Evolutionary conservation across 306 rosid genomes (phyloP), one percentile per base, ranked within the genome.

Genomic region (Rosa lucieae): DNA sequence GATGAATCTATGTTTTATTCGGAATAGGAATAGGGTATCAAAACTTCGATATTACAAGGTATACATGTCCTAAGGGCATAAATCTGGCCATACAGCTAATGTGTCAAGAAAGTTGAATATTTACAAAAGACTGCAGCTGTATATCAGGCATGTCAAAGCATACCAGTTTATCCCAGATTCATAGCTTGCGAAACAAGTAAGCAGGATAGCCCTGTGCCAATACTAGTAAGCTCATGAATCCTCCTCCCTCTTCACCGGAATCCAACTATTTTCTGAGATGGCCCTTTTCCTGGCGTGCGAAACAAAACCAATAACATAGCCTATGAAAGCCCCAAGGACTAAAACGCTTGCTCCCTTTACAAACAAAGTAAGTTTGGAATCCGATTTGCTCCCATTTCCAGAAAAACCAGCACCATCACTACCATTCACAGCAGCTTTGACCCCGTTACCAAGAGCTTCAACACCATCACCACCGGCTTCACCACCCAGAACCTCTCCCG

Each of bases 321-420:
- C 99, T 72, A 87, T 26, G 56, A 95, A 83, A 65, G 92, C 96
- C 35, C 98, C 99, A 17, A 93, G 88, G 74, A 86, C 81, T 84
- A 93, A 72, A 32, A 93, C 78, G 75, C 95, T 86, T 67, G 80
- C 94, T 78, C 87, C 97, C 79, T 90, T 83, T 53, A 90, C 85
- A 81, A 86, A 89, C 88, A 89, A 76, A 3, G 91, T 84, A 70
- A 86, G 79, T 3, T 74, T 79, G 72, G 88, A 88, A 43, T 86
- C 81, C 74, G 63, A 78, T 74, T 18, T 44, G 32, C 63, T 70
- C 67, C 66, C 79, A 46, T 78, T 17, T 71, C 82, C 81, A 3
- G 70, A 77, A 46, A 81, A 32, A 63, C 82, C 81, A 3, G 62
- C 10, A 85, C 59, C 67, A 10, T n/a, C 71, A n/a, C 74, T 83